Percentiles rank a stretch among this genome's conserved stretches.
phyloP scores from a whole-genome alignment of 2,329 filamentous ascomycete species.

The Sporothrix sp. region DNA sequence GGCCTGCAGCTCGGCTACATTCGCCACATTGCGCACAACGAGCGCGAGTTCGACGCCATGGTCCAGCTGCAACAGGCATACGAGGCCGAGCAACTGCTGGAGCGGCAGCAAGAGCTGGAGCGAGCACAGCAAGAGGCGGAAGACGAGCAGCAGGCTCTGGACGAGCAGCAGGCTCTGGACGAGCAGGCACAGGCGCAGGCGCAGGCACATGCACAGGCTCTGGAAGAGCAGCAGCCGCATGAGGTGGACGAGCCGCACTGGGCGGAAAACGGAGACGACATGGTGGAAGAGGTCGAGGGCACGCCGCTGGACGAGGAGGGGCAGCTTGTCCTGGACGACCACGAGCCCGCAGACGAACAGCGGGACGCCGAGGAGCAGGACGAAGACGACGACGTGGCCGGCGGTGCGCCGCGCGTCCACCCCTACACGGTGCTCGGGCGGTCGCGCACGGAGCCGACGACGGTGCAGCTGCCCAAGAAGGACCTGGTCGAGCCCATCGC shows the following conservation, averaged over 20 bases:
- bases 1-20: constrained; percentile 34
- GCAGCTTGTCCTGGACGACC: background rate
- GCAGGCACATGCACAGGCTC: constrained; percentile 28
- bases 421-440: constrained; percentile 64
- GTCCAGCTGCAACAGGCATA: no score
- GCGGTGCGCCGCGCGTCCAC: constrained; percentile 45
- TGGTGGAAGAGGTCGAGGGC: constrained; percentile 16
- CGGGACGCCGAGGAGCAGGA: constrained; percentile 22
- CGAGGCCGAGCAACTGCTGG: no score
- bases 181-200: constrained; percentile 27
- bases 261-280: no score
- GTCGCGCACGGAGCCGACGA: constrained; percentile 63
- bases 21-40: constrained; percentile 40
- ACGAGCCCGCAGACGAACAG: constrained; percentile 16
- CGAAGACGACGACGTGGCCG: background rate
- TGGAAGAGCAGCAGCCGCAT: background rate
- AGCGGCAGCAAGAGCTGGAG: no score
- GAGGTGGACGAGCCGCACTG: no score
- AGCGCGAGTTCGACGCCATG: constrained; percentile 42
- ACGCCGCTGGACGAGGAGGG: no score
- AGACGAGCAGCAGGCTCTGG: constrained; percentile 24
- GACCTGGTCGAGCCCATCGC: constrained; percentile 61
- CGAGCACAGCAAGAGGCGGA: no score
- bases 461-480: constrained; percentile 63
- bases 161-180: constrained; percentile 23